phyloP scores from a whole-genome alignment of 495 filamentous ascomycete genomes.

The Aspergillus cristatus region DNA sequence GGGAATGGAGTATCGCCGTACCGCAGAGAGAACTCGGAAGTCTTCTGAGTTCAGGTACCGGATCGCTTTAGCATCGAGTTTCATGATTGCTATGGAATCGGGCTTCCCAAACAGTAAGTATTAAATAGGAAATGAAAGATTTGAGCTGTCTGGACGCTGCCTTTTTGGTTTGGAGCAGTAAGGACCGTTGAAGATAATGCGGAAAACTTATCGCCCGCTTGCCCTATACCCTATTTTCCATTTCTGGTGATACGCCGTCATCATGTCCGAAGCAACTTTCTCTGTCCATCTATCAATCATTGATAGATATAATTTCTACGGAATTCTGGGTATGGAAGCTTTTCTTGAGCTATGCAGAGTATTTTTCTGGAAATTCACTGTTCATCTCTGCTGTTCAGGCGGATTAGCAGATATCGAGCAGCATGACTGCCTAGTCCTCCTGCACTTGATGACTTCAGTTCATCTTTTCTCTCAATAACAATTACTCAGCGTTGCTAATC shows the following conservation, averaged over 20 bases:
- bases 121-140: neutral
- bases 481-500: no score
- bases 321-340: no score
- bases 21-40: slow-evolving; percentile 90
- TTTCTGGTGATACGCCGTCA: slow-evolving; percentile 10
- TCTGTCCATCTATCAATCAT: neutral
- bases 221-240: slow-evolving; percentile 40
- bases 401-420: no score
- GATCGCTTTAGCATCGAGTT: slow-evolving; percentile 82
- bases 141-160: slow-evolving; percentile 3
- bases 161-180: slow-evolving; percentile 9
- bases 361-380: no score
- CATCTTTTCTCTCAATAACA: no score
- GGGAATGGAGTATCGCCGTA: slow-evolving; percentile 38
- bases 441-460: no score
- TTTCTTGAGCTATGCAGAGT: no score
- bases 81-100: slow-evolving; percentile 49
- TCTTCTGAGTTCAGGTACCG: slow-evolving; percentile 88
- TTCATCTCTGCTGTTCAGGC: no score
- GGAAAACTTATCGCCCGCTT: slow-evolving; percentile 26
- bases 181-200: slow-evolving; percentile 6
- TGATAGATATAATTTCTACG: no score
- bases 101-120: neutral
- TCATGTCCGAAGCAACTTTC: no score
- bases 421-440: no score